phyloP scores from a whole-genome alignment of 192 early-diverging fungal genomes.

The Dissophora ornata region DNA sequence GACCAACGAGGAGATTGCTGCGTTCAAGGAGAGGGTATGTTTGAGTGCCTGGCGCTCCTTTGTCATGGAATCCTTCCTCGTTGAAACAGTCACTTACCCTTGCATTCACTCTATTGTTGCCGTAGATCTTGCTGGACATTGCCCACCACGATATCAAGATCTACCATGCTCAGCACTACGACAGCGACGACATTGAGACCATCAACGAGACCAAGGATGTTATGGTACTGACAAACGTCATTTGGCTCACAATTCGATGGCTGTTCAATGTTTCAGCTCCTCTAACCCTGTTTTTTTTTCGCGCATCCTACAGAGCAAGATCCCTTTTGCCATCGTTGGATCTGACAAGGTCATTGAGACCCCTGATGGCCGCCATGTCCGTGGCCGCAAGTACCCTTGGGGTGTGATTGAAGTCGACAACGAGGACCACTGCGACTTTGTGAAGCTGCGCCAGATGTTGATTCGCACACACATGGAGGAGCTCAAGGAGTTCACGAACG shows the following conservation, averaged over 20 bases:
- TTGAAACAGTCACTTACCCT: too few species aligned
- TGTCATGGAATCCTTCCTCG: too few species aligned
- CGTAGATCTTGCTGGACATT: conserved; percentile 84
- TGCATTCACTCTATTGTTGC: too few species aligned
- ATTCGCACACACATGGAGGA: conserved; percentile 98
- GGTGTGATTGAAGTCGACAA: conserved; percentile 98
- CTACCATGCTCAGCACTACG: conserved; percentile 85
- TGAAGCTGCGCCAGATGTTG: conserved; percentile 93
- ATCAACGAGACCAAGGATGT: conserved; percentile 86
- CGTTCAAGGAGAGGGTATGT: conserved; percentile 85
- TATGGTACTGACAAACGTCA: conserved; percentile 59
- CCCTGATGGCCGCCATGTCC: conserved; percentile 84
- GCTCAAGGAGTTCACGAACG: conserved; percentile 92
- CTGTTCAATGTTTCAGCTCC: not conserved
- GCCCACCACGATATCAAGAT: conserved; percentile 87
- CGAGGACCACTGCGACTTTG: conserved; percentile 97
- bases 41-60: too few species aligned
- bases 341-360: conserved; percentile 88
- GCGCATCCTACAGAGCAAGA: conserved; percentile 71
- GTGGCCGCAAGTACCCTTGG: conserved; percentile 94
- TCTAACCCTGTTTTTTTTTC: not conserved
- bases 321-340: conserved; percentile 97
- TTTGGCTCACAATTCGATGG: not conserved
- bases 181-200: conserved; percentile 87
- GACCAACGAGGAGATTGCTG: conserved; percentile 82